Evolutionary conservation across 805 yeast species (phyloP), one percentile per base, ranked within the genome.

Genomic region (Cyberlindnera nakhonratchasimensis): DNA sequence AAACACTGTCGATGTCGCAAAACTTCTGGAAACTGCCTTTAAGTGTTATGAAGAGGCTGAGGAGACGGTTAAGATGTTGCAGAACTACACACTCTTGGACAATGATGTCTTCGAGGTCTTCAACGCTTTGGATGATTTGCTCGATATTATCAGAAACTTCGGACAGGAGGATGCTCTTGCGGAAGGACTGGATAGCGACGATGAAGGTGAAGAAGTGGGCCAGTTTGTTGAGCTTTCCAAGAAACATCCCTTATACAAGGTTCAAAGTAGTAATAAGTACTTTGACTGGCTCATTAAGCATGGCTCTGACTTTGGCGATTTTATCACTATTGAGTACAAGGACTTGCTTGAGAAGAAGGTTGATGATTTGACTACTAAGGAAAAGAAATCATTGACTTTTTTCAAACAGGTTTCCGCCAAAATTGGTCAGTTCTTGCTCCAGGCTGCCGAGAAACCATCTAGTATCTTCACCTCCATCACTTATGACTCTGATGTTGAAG

Each of bases 61-160:
- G 35, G 40, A 53, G 1, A 51, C 49, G 17, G 46, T 55, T 8
- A 40, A 50, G 42, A 36, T 61, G 17, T 38, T 51, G 19, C 12
- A 56, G 35, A 49, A 58, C 11, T 64, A 60, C 43, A 57, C 59
- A 1, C 57, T 66, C 41, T 63, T 70, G 37, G 65, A 67, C 40
- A 61, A 61, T 12, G 71, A 75, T 22, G 67, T 64, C 34, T 71
- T 74, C 43, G 80, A 76, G 43, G 69, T 75, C 24, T 65, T 85
- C 49, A 74, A 76, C 40, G 70, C 77, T 1, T 64, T 81, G 34
- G 86, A 84, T 58, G 91, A 83, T 58, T 64, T 83, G 46, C 62
- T 85, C 24, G 90, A 83, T 43, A 75, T 84, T 46, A 69, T 81
- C 24, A 79, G 76, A 48, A 77, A 79, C 54, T 83, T 84, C 47